A percentile compares a stretch with the other conserved stretches of the same genome.
Evolutionary conservation across 495 filamentous ascomycete species (phyloP).

Genomic region (Podospora australis): DNA sequence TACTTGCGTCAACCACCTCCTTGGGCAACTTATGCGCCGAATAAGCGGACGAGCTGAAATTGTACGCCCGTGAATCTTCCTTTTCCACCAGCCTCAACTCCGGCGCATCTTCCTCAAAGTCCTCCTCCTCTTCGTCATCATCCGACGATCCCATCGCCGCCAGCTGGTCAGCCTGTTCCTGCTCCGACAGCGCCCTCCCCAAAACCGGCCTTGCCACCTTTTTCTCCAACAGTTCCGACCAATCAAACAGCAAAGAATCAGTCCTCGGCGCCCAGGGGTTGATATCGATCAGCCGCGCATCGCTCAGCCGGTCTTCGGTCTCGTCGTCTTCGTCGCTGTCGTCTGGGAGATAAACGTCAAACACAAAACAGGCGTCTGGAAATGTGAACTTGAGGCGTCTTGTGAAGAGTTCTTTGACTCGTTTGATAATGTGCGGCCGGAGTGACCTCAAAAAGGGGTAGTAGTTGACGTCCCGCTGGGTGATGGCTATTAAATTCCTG

Average conservation of each 20-base stretch:
- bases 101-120: conserved; percentile 55
- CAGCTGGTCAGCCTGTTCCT: conserved; percentile 23
- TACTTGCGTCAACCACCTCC: conserved; percentile 87
- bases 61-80: conserved; percentile 81
- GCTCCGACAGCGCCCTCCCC: conserved; percentile 32
- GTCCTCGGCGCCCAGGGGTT: conserved; percentile 93
- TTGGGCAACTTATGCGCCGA: conserved; percentile 92
- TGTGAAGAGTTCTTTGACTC: conserved; percentile 66
- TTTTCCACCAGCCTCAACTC: conserved; percentile 77
- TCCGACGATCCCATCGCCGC: conserved; percentile 32
- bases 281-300: conserved; percentile 84
- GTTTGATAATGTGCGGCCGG: conserved; percentile 51
- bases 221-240: conserved; percentile 76
- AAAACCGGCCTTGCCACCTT: conserved; percentile 47
- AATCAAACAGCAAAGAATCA: conserved; percentile 83
- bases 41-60: conserved; percentile 78
- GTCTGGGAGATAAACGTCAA: conserved; percentile 86
- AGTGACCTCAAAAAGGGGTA: conserved; percentile 73
- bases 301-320: conserved; percentile 43
- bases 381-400: conserved; percentile 63
- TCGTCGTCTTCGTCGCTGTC: conserved; percentile 47
- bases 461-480: conserved; percentile 84
- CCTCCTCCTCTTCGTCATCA: conserved; percentile 45
- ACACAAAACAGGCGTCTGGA: conserved; percentile 74
- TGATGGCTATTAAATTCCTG: conserved; percentile 70